Evolutionary conservation across 208 protist species (phyloP), one percentile per base, ranked within the genome.

Genomic region (Acanthamoeba lenticulata): DNA sequence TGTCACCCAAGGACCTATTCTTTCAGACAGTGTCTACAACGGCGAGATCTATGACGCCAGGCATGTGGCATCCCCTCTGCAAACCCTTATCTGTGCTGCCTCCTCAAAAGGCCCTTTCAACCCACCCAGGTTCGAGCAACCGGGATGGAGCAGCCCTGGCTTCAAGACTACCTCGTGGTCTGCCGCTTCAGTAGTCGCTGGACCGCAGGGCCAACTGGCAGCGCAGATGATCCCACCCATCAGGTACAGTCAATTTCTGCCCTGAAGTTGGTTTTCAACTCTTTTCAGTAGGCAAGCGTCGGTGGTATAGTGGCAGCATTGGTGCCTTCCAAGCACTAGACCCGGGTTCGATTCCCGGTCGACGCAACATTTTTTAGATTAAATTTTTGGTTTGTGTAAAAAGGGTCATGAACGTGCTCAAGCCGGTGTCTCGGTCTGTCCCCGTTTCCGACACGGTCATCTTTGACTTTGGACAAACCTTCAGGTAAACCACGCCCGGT

Each of bases 1-100:
- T 4, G 72, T 45, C 1, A n/a, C 74, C 0, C 38, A 57, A n/a
- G 92, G 79, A 1, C 92, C 92, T 4, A 91, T 62, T 13, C 34
- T 67, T 6, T 85, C 47, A 0, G 79, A 77, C 36, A 55, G 36
- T 21, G 92, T 94, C 24, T 94, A 94, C 60, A 91, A 94, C 38
- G 92, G 92, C n/a, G 92, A 91, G 44, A 74, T 44, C 32, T 94
- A 94, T 15, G 79, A 89, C 92, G 79, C 72, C 38, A 81, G 60
- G 60, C 36, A 1, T 15, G 60, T 57, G 15, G 1, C 49, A 57
- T 21, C 5, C 15, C 17, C 29, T 4, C n/a, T 36, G 29, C 24
- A 36, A 1, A 1, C 1, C 24, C 29, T 9, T 15, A 17, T 60
- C 52, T 52, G 2, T 60, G 15, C 11, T 21, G 52, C 52, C 15